Percentiles rank a stretch among this genome's conserved stretches.
Evolutionary conservation across 2,329 filamentous ascomycete species (phyloP).

Genomic region (Septoria linicola): DNA sequence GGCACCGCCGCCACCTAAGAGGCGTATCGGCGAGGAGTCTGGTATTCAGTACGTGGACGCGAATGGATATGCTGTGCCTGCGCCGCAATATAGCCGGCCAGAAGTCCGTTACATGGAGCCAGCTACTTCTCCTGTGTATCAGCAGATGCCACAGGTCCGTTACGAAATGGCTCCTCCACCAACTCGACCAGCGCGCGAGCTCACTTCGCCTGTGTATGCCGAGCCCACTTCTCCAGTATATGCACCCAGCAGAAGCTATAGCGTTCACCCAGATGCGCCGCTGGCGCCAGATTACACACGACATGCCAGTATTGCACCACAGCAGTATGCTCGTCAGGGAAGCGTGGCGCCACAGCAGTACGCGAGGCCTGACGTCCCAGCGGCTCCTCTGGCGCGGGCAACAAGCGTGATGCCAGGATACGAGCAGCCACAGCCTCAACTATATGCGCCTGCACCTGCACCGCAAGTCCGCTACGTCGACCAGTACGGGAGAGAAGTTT

Average conservation of each 20-base stretch:
- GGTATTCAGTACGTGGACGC: slow-evolving; percentile 33
- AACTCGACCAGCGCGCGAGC: slow-evolving; percentile 38
- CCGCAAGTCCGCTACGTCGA: slow-evolving; percentile 43
- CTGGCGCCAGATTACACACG: slow-evolving; percentile 31
- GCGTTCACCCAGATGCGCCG: slow-evolving; percentile 55
- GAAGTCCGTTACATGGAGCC: slow-evolving; percentile 27
- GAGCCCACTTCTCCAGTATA: slow-evolving; percentile 10
- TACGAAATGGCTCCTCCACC: slow-evolving; percentile 28
- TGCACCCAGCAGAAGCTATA: slow-evolving; percentile 31
- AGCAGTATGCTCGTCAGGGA: slow-evolving; percentile 40
- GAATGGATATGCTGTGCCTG: slow-evolving; percentile 29
- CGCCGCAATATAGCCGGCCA: slow-evolving; percentile 13
- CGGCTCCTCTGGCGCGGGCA: slow-evolving; percentile 31
- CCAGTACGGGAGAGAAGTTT: slow-evolving; percentile 40
- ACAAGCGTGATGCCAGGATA: slow-evolving; percentile 43
- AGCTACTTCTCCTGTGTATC: slow-evolving; percentile 33
- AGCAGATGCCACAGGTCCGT: slow-evolving; percentile 22
- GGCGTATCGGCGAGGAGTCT: slow-evolving; percentile 26
- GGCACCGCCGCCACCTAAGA: slow-evolving; percentile 31
- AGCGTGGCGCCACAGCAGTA: slow-evolving; percentile 46
- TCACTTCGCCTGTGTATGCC: slow-evolving; percentile 29
- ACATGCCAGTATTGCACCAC: slow-evolving; percentile 44
- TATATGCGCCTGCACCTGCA: slow-evolving; percentile 23
- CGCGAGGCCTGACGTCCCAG: slow-evolving; percentile 29
- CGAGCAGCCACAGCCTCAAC: slow-evolving; percentile 28